Conservation (phyloP, 2,329 filamentous ascomycete species). For the Dothistroma pini region DNA sequence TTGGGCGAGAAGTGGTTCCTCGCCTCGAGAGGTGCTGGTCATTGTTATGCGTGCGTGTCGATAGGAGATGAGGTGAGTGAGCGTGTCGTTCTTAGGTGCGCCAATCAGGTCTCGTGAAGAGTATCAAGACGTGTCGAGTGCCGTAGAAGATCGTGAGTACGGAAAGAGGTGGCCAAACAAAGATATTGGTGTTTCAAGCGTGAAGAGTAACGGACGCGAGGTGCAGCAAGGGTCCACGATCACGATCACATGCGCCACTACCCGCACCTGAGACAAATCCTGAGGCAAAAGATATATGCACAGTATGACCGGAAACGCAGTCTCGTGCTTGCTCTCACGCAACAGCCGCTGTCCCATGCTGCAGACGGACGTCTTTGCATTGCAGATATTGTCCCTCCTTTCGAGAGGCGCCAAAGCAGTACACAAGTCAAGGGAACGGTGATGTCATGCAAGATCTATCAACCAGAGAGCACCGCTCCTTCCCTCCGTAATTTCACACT, state of each 20-base stretch:
- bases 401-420: too few relatives aligned
- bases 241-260: not conserved
- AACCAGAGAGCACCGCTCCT: not conserved
- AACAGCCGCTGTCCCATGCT: too few relatives aligned
- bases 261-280: not conserved
- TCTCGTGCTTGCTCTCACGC: not conserved
- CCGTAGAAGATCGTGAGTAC: not conserved
- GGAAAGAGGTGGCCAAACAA: not conserved
- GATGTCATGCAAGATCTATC: not conserved
- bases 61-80: not conserved
- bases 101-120: not conserved
- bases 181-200: not conserved
- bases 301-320: not conserved
- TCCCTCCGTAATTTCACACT: too few relatives aligned
- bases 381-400: too few relatives aligned
- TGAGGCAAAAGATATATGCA: too few relatives aligned
- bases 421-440: too few relatives aligned
- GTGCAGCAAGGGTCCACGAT: not conserved
- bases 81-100: not conserved
- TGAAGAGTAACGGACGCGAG: not conserved
- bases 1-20: slow-evolving; percentile 48
- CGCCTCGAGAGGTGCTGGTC: slow-evolving; percentile 35
- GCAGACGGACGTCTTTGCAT: too few relatives aligned
- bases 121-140: too few relatives aligned
- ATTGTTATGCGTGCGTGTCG: not conserved